Percentiles rank a stretch among this genome's conserved stretches.
Conservation (phyloP, 2,329 filamentous ascomycete genomes). For the Penicillium sp. region DNA sequence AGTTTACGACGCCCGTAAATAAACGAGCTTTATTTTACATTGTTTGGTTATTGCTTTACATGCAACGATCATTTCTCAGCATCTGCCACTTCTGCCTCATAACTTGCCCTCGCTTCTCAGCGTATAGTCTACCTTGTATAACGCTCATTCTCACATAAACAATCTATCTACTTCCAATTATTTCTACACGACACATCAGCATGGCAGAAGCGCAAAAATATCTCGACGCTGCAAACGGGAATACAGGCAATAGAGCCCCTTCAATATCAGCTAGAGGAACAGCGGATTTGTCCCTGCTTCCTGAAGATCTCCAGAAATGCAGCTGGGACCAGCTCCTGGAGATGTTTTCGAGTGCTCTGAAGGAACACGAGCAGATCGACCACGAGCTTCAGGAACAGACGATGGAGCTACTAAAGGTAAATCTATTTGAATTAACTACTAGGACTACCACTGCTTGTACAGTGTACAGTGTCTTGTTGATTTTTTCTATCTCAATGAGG, state of each 20-base stretch:
- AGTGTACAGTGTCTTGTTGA: background rate
- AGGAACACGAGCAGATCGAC: conserved; percentile 61
- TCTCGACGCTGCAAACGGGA: background rate
- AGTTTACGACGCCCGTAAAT: background rate
- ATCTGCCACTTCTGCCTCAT: background rate
- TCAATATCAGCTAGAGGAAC: background rate
- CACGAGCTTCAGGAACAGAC: conserved; percentile 64
- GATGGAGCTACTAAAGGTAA: conserved; percentile 61
- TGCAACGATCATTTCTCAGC: background rate
- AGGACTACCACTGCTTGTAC: background rate
- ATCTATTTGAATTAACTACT: background rate
- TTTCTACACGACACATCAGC: background rate
- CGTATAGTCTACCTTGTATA: no score
- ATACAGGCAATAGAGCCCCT: background rate
- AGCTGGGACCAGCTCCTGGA: conserved; percentile 69
- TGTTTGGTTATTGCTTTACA: background rate
- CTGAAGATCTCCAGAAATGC: conserved; percentile 14
- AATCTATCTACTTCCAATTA: background rate
- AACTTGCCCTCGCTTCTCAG: no score
- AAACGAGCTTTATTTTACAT: background rate
- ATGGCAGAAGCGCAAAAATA: background rate
- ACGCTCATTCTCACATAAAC: no score
- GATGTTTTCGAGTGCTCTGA: conserved; percentile 64
- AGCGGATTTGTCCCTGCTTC: conserved; percentile 5
- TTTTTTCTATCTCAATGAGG: no score